phyloP scores from a whole-genome alignment of 345 rosid genomes.

The Corchorus capsularis region DNA sequence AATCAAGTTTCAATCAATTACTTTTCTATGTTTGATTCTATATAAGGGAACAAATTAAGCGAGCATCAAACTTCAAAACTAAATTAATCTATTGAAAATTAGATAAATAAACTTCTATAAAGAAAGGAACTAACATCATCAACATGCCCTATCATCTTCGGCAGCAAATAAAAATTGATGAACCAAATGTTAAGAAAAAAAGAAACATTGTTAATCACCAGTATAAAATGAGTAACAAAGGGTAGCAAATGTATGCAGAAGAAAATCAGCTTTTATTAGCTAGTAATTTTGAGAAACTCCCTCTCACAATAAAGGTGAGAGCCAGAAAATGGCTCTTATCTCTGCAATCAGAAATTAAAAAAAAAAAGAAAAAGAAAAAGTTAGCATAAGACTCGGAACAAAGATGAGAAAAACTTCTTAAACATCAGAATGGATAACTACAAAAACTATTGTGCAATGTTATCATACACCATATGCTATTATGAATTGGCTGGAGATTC shows the following conservation, averaged over 20 bases:
- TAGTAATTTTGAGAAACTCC: conserved; percentile 16
- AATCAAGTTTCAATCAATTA: no score
- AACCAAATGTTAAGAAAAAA: no score
- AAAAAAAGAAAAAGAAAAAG: background rate
- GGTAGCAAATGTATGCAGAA: conserved; percentile 8
- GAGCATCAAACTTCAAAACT: no score
- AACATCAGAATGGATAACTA: background rate
- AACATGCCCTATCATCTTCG: no score
- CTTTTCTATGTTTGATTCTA: no score
- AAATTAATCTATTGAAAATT: no score
- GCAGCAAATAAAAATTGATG: no score
- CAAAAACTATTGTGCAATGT: background rate
- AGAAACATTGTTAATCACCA: conserved; percentile 15
- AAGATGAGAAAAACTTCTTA: background rate
- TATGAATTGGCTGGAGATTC: background rate
- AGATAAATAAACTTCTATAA: no score
- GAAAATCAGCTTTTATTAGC: conserved; percentile 19
- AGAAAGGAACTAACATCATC: no score
- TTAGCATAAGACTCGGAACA: conserved; percentile 1
- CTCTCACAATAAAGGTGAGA: conserved; percentile 13
- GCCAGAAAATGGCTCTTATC: conserved; percentile 8
- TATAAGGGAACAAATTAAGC: no score
- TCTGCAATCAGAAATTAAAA: conserved; percentile 19
- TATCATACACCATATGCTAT: background rate
- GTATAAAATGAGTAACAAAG: background rate